Base-by-base conservation (phyloP, 106 monocot species). In the Vanilla planifolia region DNA sequence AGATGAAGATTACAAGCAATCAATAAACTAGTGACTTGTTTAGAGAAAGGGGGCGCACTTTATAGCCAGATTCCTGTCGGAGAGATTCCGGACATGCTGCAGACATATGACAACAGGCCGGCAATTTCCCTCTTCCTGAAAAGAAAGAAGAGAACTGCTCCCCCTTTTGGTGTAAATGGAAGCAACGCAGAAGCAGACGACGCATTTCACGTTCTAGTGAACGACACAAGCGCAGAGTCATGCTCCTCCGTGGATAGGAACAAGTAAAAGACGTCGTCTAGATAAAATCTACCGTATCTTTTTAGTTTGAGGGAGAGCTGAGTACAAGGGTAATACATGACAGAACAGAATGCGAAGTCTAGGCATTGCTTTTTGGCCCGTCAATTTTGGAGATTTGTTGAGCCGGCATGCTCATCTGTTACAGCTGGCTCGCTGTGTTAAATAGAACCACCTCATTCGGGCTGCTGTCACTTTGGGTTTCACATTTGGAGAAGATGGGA, bases 1-100 rank as follows among this genome's bases (percentile, higher is more conserved):
- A 57, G 0, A 55, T 10, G 16, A 32, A 33, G 5, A 1, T 51
- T 25, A 19, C 7, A 47, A 27, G 51, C 11, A 0, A 3, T 10
- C 15, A 53, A 50, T 7, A 50, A 30, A 50, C 4, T 13, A 26
- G 50, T 40, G 40, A 14, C 14, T 1, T 40, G 48, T 11, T 48
- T 48, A 24, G 23, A 24, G 8, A 48, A 48, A 8, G 14, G 6
- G 9, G 48, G 0, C 10, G 14, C 3, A 1, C 16, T 17, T 2
- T 55, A 55, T 55, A 55, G 13, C 28, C 15, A 32, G 10, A 16
- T 27, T 5, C 37, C 30, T 57, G 57, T 57, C 57, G 57, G 33
- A 4, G 17, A 57, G 35, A 55, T 55, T 27, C 30, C 32, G 16
- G 30, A 55, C 53, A 55, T 51, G 53, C 28, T 28, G 17, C 8